A percentile compares a stretch with the other conserved stretches of the same genome.
These are phyloP conservation scores for Aspergillus chevalieri DNA, from an alignment of 2,329 filamentous ascomycete genomes.

Conservation along the genomic window DNA sequence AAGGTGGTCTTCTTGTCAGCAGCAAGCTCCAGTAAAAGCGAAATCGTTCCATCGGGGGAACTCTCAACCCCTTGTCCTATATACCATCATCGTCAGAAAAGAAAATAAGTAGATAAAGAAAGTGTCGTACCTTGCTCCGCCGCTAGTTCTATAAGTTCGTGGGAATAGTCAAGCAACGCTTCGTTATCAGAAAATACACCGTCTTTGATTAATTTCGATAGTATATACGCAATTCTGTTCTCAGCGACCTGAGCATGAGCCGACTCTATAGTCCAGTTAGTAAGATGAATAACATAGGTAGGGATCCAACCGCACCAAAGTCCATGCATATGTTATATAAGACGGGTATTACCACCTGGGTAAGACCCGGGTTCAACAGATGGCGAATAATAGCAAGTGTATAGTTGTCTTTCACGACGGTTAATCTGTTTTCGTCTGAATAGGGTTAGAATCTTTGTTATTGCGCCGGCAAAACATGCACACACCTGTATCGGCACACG, in stretches of 20 bases:
- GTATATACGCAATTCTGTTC: slow-evolving; percentile 31
- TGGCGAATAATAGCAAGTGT: slow-evolving; percentile 33
- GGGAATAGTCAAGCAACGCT: slow-evolving; percentile 30
- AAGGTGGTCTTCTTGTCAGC: slow-evolving; percentile 20
- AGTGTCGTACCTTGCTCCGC: slow-evolving; percentile 32
- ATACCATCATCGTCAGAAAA: neutral
- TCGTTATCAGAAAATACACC: slow-evolving; percentile 25
- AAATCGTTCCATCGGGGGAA: slow-evolving; percentile 30
- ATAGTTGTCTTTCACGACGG: slow-evolving; percentile 35
- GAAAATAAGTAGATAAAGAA: neutral
- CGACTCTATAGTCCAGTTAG: slow-evolving; percentile 28
- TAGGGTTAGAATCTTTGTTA: slow-evolving; percentile 7
- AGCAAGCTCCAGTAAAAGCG: slow-evolving; percentile 29
- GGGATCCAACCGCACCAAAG: slow-evolving; percentile 27
- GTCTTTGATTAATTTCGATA: slow-evolving; percentile 31
- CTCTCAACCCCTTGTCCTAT: slow-evolving; percentile 29
- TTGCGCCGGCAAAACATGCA: too few species aligned
- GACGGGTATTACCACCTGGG: slow-evolving; percentile 38
- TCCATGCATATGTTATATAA: slow-evolving; percentile 43
- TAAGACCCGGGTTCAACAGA: slow-evolving; percentile 28
- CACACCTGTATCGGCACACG: slow-evolving; percentile 38
- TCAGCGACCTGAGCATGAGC: slow-evolving; percentile 33
- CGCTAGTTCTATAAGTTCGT: slow-evolving; percentile 35
- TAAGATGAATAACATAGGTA: neutral
- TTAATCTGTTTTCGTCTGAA: slow-evolving; percentile 37